A percentile compares a stretch with the other conserved stretches of the same genome.
Conservation (phyloP, 495 filamentous ascomycete species). For the Xeromyces bisporus region DNA sequence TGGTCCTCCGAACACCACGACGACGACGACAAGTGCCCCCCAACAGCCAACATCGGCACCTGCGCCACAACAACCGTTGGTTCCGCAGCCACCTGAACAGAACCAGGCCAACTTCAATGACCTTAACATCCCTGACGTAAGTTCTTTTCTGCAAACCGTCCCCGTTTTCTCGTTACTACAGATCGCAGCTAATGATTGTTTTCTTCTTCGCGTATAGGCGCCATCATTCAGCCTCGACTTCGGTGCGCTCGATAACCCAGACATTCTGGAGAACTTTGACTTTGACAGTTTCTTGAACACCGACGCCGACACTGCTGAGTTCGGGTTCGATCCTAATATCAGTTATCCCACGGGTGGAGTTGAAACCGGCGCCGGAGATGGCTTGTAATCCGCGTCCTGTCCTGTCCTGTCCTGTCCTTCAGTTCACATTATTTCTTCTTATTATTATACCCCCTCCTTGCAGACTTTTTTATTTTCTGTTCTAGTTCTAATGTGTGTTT, state of each 20-base stretch:
- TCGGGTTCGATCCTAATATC: slow-evolving; percentile 35
- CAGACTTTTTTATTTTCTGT: too few species aligned
- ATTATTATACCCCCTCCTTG: too few species aligned
- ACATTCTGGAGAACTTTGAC: slow-evolving; percentile 85
- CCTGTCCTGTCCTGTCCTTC: too few species aligned
- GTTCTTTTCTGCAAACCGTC: too few species aligned
- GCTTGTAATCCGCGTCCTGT: slow-evolving; percentile 25
- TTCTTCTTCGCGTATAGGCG: slow-evolving; percentile 10
- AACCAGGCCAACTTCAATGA: slow-evolving; percentile 22
- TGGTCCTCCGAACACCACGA: too few species aligned
- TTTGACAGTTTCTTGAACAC: slow-evolving; percentile 85
- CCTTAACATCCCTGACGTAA: slow-evolving; percentile 25
- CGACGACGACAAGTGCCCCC: slow-evolving; percentile 29
- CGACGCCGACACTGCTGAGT: slow-evolving; percentile 32
- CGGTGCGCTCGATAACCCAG: slow-evolving; percentile 36
- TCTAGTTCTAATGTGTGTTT: too few species aligned
- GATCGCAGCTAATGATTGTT: too few species aligned
- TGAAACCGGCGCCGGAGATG: slow-evolving; percentile 33
- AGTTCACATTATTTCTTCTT: too few species aligned
- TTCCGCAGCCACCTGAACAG: slow-evolving; percentile 29
- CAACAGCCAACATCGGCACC: slow-evolving; percentile 26
- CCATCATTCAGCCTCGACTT: slow-evolving; percentile 42
- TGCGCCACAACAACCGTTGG: slow-evolving; percentile 22
- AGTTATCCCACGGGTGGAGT: slow-evolving; percentile 29
- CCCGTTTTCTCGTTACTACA: too few species aligned